These are phyloP conservation scores for Penicillium daleae DNA, from an alignment of 495 filamentous ascomycete genomes.

Conservation along the genomic window DNA sequence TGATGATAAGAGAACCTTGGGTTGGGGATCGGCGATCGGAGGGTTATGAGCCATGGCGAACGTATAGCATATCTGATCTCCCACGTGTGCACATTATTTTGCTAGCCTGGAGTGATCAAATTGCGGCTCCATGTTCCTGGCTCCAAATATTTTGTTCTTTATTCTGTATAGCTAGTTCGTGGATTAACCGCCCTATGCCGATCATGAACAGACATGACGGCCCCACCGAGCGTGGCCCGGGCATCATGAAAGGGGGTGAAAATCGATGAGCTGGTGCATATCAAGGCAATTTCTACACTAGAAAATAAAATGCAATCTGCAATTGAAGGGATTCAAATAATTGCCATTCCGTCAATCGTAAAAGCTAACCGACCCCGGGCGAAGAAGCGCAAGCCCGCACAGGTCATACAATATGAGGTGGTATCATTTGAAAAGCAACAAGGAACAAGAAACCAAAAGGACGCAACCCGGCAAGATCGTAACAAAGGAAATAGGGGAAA, in stretches of 20 bases:
- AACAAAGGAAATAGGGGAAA: conserved; percentile 18
- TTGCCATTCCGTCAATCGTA: conserved; percentile 42
- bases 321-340: conserved; percentile 17
- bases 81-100: background rate
- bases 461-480: conserved; percentile 22
- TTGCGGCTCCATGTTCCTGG: background rate
- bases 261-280: background rate
- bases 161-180: background rate
- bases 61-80: background rate
- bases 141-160: background rate
- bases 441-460: conserved; percentile 15
- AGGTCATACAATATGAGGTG: conserved; percentile 43
- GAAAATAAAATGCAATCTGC: background rate
- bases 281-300: background rate
- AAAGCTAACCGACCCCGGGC: conserved; percentile 38
- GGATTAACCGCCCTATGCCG: background rate
- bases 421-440: conserved; percentile 46
- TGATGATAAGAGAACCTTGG: background rate
- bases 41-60: background rate
- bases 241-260: background rate
- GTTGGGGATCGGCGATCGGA: background rate
- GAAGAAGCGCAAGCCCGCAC: conserved; percentile 35
- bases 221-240: background rate
- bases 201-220: background rate
- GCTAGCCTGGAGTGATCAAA: background rate